These are phyloP conservation scores for Coccinonectria pachysandricola DNA, from an alignment of 2,329 filamentous ascomycete genomes.

Conservation along the genomic window DNA sequence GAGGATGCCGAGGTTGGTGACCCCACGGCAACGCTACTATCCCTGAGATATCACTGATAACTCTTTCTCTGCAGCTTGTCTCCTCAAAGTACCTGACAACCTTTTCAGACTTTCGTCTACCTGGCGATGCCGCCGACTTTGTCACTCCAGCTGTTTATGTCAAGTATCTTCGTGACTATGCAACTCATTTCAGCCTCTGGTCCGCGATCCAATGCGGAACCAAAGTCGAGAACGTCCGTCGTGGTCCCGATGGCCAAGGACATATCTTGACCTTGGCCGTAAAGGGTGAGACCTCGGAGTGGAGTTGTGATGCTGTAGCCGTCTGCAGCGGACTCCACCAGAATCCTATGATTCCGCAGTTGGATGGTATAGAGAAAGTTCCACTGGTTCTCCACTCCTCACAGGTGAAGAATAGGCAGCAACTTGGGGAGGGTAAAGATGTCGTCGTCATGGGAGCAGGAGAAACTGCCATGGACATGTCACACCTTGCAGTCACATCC, in stretches of 20 bases:
- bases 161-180: slow-evolving; percentile 33
- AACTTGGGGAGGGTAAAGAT: slow-evolving; percentile 29
- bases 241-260: slow-evolving; percentile 2
- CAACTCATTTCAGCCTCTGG: slow-evolving; percentile 27
- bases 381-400: slow-evolving; percentile 33
- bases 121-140: slow-evolving; percentile 33
- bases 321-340: slow-evolving; percentile 36
- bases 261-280: slow-evolving; percentile 8
- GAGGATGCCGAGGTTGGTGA: slow-evolving; percentile 33
- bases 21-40: accelerated
- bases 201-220: slow-evolving; percentile 25
- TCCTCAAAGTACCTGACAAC: slow-evolving; percentile 39
- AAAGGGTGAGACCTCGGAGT: slow-evolving; percentile 8
- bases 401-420: slow-evolving; percentile 28
- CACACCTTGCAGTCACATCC: slow-evolving; percentile 33
- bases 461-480: slow-evolving; percentile 36
- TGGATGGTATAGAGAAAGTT: slow-evolving; percentile 29
- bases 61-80: slow-evolving; percentile 25
- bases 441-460: slow-evolving; percentile 34
- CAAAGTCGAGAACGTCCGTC: slow-evolving; percentile 19
- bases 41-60: not conserved
- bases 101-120: slow-evolving; percentile 38
- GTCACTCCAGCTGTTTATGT: slow-evolving; percentile 30
- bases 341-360: slow-evolving; percentile 27
- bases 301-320: slow-evolving; percentile 35